Evolutionary conservation across 805 yeast species (phyloP).

Genomic region (Cyberlindnera japonica): DNA sequence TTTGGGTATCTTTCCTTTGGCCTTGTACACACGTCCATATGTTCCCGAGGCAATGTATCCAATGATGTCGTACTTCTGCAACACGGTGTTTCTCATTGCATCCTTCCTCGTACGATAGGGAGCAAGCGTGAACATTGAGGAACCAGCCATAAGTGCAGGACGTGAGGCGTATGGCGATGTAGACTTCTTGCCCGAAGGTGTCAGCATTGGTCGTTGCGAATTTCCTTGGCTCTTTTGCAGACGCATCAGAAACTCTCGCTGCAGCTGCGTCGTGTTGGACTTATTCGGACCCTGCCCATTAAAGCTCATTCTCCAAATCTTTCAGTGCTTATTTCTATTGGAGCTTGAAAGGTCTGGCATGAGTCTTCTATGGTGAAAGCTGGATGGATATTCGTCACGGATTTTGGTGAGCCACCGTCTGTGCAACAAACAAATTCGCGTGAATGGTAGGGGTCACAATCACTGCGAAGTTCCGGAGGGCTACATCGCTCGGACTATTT

Average conservation of each 20-base stretch:
- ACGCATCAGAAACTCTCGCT: constrained; percentile 23
- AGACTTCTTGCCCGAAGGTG: constrained; percentile 9
- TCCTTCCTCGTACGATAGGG: constrained; percentile 67
- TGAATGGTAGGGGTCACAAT: not conserved
- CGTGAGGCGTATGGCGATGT: constrained; percentile 13
- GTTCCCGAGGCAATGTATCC: constrained; percentile 99
- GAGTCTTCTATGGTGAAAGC: not conserved
- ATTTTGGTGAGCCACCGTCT: no score
- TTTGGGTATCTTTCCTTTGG: constrained; percentile 41
- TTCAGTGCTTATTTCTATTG: not conserved
- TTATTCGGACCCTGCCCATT: constrained; percentile 1
- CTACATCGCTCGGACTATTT: no score
- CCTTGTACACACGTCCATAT: constrained; percentile 93
- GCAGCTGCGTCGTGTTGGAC: constrained; percentile 19
- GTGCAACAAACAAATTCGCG: no score
- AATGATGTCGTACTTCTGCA: constrained; percentile 79
- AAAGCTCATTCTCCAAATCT: constrained; percentile 1
- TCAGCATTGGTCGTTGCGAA: not conserved
- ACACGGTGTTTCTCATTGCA: constrained; percentile 61
- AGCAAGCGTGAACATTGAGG: constrained; percentile 49
- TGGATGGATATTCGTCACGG: not conserved
- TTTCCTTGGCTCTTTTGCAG: constrained; percentile 18
- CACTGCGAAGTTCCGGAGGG: no score
- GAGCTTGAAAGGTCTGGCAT: not conserved
- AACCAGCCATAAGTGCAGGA: constrained; percentile 53